Evolutionary conservation across 257 asterid species (phyloP), one percentile per base, ranked within the genome.

Genomic region (Scutellaria minor): DNA sequence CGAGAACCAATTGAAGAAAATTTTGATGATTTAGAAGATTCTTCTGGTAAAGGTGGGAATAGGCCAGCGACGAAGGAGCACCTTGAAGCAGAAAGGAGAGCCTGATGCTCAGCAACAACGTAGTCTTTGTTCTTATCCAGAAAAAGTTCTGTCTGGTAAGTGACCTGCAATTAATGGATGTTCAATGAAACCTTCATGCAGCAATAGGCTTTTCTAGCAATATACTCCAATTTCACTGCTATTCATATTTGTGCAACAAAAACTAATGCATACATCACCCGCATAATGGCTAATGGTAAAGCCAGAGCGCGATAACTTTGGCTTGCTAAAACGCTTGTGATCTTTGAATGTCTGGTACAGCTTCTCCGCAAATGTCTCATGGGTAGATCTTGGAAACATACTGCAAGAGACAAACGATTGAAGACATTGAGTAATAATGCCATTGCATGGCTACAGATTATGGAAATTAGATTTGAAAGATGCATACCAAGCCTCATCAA

Each of bases 311-410:
- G 98, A 88, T 70, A 92, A 75, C 85, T 92, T 92, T 60, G 98
- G 98, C 86, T 92, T 92, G 88, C 72, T 80, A 68, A 92, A 85
- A 45, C 98, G 95, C 80, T 90, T 92, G 80, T 92, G 94, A 75
- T 90, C 96, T 79, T 82, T 88, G 76, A 87, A 92, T 31, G 91
- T 92, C 82, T 90, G 96, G 77, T 88, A 92, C 63, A 92, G 82
- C 87, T 92, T 92, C 76, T 92, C 84, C 6, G 90, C 86, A 73
- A 92, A 92, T 65, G 96, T 90, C 74, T 90, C 97, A 68, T 92
- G 84, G 18, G 98, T 92, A 75, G 98, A 92, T 90, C 93, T 87
- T 50, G 98, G 98, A 81, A 92, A 92, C 98, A 92, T 92, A 70
- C 98, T 92, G 81, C 71, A 79, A 68, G 46, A 75, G 64, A 59